Conservation (phyloP, 2,329 filamentous ascomycete species). For the Clonostachys rhizophaga region DNA sequence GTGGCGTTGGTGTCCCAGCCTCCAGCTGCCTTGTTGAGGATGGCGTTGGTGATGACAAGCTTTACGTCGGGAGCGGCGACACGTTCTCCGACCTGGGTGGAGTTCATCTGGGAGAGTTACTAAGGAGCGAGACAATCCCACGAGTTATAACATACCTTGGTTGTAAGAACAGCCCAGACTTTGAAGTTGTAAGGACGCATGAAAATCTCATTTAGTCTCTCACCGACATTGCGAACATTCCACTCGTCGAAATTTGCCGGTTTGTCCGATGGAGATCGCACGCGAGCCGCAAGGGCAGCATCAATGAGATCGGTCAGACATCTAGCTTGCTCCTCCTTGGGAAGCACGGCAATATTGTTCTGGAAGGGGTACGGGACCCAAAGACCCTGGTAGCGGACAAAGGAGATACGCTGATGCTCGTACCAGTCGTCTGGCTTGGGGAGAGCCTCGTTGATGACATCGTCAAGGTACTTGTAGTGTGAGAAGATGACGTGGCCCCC, state of each 20-base stretch:
- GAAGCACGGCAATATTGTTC: constrained; percentile 98
- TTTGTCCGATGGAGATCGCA: constrained; percentile 70
- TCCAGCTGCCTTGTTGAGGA: constrained; percentile 91
- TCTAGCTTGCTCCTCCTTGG: constrained; percentile 93
- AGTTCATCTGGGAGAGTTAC: constrained; percentile 78
- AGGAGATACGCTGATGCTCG: constrained; percentile 96
- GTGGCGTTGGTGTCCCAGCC: constrained; percentile 98
- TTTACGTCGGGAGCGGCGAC: constrained; percentile 96
- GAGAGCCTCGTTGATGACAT: constrained; percentile 94
- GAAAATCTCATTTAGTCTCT: constrained; percentile 88
- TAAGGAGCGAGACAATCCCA: too few relatives aligned
- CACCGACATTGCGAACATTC: constrained; percentile 89
- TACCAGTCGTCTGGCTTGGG: constrained; percentile 95
- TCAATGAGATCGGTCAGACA: constrained; percentile 96
- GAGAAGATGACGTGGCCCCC: constrained; percentile 94
- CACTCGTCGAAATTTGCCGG: constrained; percentile 97
- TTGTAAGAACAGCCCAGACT: constrained; percentile 98
- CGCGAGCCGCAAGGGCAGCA: constrained; percentile 80
- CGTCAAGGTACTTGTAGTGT: constrained; percentile 99
- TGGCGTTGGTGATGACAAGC: constrained; percentile 86
- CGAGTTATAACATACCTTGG: constrained; percentile 56
- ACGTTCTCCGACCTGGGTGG: constrained; percentile 95
- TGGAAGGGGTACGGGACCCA: constrained; percentile 99
- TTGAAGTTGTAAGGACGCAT: constrained; percentile 99
- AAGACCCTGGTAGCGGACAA: constrained; percentile 91